Evolutionary conservation across 495 filamentous ascomycete genomes (phyloP), one percentile per base, ranked within the genome.

Genomic region (Rhizodiscina lignyota): DNA sequence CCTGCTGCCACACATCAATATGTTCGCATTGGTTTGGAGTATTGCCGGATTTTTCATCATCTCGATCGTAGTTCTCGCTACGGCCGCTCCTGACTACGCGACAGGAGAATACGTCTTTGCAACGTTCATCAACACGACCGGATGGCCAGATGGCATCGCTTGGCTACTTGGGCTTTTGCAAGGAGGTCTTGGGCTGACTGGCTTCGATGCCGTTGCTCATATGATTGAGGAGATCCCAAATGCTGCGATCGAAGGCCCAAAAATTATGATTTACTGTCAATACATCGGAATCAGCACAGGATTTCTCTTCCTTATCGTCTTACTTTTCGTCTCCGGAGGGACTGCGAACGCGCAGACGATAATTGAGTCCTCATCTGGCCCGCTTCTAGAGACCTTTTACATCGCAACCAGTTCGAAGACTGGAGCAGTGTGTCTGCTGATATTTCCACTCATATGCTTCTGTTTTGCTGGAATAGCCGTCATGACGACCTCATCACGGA

Each of bases 401-500:
- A 22, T 27, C 11, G 35, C 27, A 4, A 45, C 43, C 20, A 76
- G 75, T 0, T 83, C 55, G 51, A 64, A 68, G 22, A 70, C 71
- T 15, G 75, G 72, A 4, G 64, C 76, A 12, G 68, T 81, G 10
- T 80, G 73, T 38, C 61, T 85, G 19, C 60, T 79, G 4, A 69
- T 81, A 62, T 18, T 40, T 12, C 21, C 42, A 13, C 6, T 37
- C 26, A 36, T 48, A 32, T 18, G 37, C 21, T 83, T 84, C 36
- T 52, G 84, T 0, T 83, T 85, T 45, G 76, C 77, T 4, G 65
- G 68, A 8, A 78, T 64, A 2, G 71, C 66, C 12, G 74, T 84
- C 44, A 79, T 82, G 75, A 80, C 78, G 2, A 83, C 80, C 8
- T 74, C 69, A 34, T 77, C 68, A 39, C 72, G 80, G 10, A 83